Evolutionary conservation across 139 green algal genomes (phyloP).

Genomic region (Pleodorina starrii): DNA sequence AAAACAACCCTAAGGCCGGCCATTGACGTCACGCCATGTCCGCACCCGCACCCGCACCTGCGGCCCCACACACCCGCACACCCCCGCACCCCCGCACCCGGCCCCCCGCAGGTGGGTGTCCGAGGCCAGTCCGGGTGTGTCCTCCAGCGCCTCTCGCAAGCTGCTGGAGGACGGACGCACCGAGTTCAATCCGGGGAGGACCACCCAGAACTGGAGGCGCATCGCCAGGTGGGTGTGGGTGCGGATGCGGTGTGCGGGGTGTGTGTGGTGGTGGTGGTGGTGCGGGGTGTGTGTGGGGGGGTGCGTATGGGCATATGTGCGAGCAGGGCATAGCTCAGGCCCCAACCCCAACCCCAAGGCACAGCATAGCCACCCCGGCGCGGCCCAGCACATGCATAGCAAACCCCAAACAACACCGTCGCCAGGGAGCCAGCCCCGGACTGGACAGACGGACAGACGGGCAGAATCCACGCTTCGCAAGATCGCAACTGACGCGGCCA

Average conservation of each 20-base stretch:
- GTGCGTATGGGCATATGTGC: no score
- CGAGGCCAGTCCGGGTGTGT: slow-evolving; percentile 4
- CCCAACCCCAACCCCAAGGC: no score
- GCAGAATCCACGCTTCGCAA: no score
- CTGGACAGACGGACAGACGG: no score
- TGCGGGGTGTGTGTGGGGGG: no score
- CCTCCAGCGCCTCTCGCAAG: background rate
- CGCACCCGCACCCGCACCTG: no score
- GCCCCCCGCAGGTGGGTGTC: slow-evolving; percentile 21
- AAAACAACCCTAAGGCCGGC: background rate
- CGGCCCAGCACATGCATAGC: no score
- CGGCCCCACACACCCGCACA: background rate
- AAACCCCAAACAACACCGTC: no score
- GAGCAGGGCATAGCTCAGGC: no score
- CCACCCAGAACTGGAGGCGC: slow-evolving; percentile 36
- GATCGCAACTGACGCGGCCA: no score
- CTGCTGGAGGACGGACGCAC: slow-evolving; percentile 40
- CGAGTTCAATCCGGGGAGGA: slow-evolving; percentile 33
- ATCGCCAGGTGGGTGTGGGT: slow-evolving; percentile 10
- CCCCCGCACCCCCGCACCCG: background rate
- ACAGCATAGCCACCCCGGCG: no score
- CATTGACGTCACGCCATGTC: background rate
- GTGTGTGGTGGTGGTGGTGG: background rate
- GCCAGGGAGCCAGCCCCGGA: background rate
- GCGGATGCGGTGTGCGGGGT: background rate